These are phyloP conservation scores for Grosmannia serpens DNA, from an alignment of 2,329 filamentous ascomycete species.

Conservation along the genomic window DNA sequence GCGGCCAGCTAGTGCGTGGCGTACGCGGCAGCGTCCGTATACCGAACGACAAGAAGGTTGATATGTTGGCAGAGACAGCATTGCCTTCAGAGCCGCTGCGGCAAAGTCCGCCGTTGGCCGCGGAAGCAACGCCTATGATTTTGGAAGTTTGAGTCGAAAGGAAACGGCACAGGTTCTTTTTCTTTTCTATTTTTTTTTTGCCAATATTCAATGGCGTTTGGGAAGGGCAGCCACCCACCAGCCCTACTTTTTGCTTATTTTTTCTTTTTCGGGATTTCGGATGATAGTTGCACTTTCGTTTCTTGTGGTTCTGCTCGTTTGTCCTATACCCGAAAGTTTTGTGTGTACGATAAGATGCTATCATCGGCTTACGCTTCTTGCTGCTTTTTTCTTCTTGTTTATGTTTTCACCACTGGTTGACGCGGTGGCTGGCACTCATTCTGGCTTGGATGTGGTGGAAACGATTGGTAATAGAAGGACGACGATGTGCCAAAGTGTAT, in stretches of 20 bases:
- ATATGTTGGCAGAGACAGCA: conserved; percentile 2
- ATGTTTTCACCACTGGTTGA: background rate
- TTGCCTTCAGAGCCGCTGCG: conserved; percentile 13
- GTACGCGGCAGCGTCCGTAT: conserved; percentile 55
- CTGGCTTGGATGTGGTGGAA: background rate
- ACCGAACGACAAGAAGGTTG: conserved; percentile 22
- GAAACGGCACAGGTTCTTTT: background rate
- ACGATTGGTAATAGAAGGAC: background rate
- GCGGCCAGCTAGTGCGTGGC: conserved; percentile 57
- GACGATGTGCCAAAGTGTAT: background rate
- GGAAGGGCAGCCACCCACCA: background rate
- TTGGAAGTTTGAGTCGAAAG: conserved; percentile 14
- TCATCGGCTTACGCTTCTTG: conserved; percentile 14
- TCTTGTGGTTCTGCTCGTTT: background rate
- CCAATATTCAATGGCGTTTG: background rate
- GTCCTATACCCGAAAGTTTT: conserved; percentile 2
- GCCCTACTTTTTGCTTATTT: conserved; percentile 11
- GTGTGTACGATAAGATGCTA: background rate
- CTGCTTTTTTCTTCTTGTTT: conserved; percentile 15
- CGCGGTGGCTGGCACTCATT: background rate
- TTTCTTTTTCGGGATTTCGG: background rate
- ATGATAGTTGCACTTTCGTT: conserved; percentile 3
- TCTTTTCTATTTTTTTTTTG: conserved; percentile 5
- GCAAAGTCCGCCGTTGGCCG: conserved; percentile 15
- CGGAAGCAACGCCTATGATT: conserved; percentile 16